Base-by-base conservation (phyloP, 2,329 filamentous ascomycete species). In the Pyrenophora tritici-repentis region DNA sequence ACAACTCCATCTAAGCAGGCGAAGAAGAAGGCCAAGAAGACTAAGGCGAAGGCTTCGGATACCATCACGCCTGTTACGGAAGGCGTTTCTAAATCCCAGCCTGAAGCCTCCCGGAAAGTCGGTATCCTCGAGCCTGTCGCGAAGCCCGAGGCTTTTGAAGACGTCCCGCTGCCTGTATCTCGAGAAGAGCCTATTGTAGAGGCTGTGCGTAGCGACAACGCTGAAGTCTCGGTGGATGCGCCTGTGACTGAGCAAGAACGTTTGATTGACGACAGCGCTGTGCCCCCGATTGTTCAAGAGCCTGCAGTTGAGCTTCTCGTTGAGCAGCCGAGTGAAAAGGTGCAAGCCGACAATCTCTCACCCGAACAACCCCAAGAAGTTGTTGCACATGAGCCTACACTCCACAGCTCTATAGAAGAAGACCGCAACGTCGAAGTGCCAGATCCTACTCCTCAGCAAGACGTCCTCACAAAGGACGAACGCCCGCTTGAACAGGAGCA, bases 21-120 rank as follows among this genome's bases (percentile, higher is more conserved):
- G 8, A 67, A 61, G 58, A 70, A 71, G 49, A 68, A 70, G 42
- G 58, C 53, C 1, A 70, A 67, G 61, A 69, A 68, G 38, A 50
- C 53, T 7, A 68, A 66, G 36, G 44, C 33, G 8, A 65, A 61
- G 39, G 31, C 55, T 17, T 62, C 58, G 6, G 60, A 50, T n/a
- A 47, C 43, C n/a, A 20, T 35, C 13, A 60, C 57, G 2, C 57
- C 60, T 36, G 17, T 47, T 14, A 33, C 18, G 12, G 60, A 66
- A 36, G 47, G 47, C 10, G 24, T 44, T 2, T 26, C 45, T 6
- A 13, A 50, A 13, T 3, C 41, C 12, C 32, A 39, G 33, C 17
- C 29, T 24, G 57, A 53, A 33, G n/a, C 2, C 4, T 10, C 29
- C 12, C 45, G 36, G 26, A 45, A 56, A 2, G 18, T 16, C 33